Evolutionary conservation across 1,139 yeast genomes (phyloP), one percentile per base, ranked within the genome.

Genomic region (Spathaspora sp.): DNA sequence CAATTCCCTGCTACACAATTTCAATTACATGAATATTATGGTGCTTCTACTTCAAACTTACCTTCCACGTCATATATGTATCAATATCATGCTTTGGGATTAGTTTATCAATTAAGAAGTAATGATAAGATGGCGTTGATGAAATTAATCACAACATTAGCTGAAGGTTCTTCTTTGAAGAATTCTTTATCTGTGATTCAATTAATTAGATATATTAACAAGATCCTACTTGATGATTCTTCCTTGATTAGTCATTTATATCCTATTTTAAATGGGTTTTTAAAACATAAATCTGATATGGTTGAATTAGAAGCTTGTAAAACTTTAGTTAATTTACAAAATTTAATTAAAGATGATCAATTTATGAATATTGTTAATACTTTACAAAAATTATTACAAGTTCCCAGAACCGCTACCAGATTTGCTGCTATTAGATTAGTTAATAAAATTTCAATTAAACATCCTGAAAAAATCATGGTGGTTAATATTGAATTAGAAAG

Each of bases 221-320:
- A 84, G 60, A 74, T 90, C 46, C 74, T 90, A 54, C 56, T 64
- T 34, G 84, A 79, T 54, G 89, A 82, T 56, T 76, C 77, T 41
- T 78, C 81, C 25, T 72, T 81, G 52, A 65, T 72, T 50, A 74
- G 71, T 53, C 80, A 74, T 58, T 80, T 80, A 70, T 81, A 76
- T 71, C 85, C 88, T 18, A 74, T 84, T 48, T 78, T 91, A 58
- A 75, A 80, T 43, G 78, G 78, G 43, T 88, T 89, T 81, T 75
- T 89, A 59, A 80, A 83, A 56, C 89, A 89, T 70, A 88, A 88
- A 70, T 80, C 87, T 45, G 97, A 91, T 62, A 84, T 89, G 81
- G 97, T 93, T 51, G 91, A 86, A 65, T 76, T 93, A 56, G 99
- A 93, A 68, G 95, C 96, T n/a, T 86, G 95, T 49, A 91, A 89